Conservation (phyloP, 2,329 filamentous ascomycete species). For the Colletotrichum sp. region DNA sequence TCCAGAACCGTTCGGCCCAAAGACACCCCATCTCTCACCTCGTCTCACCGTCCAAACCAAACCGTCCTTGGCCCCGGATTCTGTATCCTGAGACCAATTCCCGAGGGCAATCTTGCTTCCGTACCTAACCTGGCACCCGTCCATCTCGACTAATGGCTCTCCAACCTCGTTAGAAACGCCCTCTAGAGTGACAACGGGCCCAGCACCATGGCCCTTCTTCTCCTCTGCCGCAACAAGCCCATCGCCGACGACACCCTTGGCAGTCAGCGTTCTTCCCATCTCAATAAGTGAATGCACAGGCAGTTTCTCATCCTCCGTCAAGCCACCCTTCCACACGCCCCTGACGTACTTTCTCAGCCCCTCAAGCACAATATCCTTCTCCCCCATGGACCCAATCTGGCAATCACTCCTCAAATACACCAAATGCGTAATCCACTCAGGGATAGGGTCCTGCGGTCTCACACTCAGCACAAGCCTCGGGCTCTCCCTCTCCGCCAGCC, state of each 20-base stretch:
- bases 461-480: slow-evolving; percentile 80
- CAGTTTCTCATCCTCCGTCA: slow-evolving; percentile 51
- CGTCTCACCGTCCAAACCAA: slow-evolving; percentile 83
- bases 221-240: slow-evolving; percentile 35
- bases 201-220: slow-evolving; percentile 3
- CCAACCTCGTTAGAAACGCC: slow-evolving; percentile 40
- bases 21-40: slow-evolving; percentile 89
- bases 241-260: slow-evolving; percentile 39
- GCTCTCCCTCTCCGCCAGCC: slow-evolving; percentile 67
- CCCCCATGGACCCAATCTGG: slow-evolving; percentile 68
- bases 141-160: slow-evolving; percentile 84
- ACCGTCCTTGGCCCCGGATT: slow-evolving; percentile 61
- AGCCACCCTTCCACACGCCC: slow-evolving; percentile 47
- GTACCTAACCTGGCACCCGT: slow-evolving; percentile 82
- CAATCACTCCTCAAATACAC: slow-evolving; percentile 73
- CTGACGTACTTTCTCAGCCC: slow-evolving; percentile 53
- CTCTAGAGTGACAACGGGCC: not conserved
- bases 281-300: slow-evolving; percentile 54
- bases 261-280: slow-evolving; percentile 53
- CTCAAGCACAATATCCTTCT: slow-evolving; percentile 65
- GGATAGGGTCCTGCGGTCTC: slow-evolving; percentile 84
- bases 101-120: slow-evolving; percentile 79
- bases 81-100: slow-evolving; percentile 71
- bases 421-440: slow-evolving; percentile 89
- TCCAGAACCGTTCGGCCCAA: slow-evolving; percentile 92